These are phyloP conservation scores for Hymenoscyphus infarciens DNA, from an alignment of 2,329 filamentous ascomycete genomes.

Conservation along the genomic window DNA sequence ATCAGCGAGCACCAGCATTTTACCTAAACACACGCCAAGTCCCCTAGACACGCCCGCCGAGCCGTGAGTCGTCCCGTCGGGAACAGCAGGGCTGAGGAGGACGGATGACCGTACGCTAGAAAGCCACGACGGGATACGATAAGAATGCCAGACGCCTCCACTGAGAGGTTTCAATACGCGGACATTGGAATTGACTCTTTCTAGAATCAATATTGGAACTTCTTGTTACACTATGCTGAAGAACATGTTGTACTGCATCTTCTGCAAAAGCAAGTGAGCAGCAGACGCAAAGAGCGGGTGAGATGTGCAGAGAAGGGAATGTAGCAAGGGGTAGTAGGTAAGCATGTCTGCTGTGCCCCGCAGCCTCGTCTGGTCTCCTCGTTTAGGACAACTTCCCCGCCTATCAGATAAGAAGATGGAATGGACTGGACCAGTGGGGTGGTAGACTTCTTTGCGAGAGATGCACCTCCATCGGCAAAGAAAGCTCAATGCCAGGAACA, in stretches of 20 bases:
- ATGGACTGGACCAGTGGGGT: not conserved
- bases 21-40: not conserved
- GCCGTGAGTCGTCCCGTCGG: not conserved
- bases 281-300: not conserved
- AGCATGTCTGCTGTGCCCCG: not conserved
- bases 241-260: not conserved
- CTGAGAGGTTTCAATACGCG: not conserved
- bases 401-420: conserved; percentile 1
- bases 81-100: conserved; percentile 2
- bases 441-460: not conserved
- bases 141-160: not conserved
- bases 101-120: not conserved
- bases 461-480: not conserved
- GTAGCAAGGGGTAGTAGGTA: not conserved
- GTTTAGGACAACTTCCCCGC: not conserved
- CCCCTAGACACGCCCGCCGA: not conserved
- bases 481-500: not conserved
- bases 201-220: not conserved
- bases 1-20: too few relatives aligned
- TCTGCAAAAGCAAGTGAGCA: conserved; percentile 3
- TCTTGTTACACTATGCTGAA: not conserved
- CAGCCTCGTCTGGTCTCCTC: not conserved
- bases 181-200: not conserved
- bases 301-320: not conserved
- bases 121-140: not conserved